Conservation (phyloP, 495 filamentous ascomycete genomes). For the Neurospora cerealis region DNA sequence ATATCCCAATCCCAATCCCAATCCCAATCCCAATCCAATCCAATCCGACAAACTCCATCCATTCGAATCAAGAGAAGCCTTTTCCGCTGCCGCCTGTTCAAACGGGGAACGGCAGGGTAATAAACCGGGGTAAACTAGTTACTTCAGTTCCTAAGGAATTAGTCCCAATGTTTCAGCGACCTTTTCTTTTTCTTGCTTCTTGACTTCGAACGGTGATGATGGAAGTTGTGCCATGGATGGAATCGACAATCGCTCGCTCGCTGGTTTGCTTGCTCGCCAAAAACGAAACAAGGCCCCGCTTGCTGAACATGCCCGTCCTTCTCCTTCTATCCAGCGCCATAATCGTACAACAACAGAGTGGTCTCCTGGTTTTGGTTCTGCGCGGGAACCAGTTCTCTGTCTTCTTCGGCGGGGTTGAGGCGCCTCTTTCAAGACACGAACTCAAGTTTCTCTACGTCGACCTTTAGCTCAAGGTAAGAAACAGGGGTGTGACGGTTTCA, state of each 20-base stretch:
- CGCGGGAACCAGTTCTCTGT: neutral
- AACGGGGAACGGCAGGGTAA: neutral
- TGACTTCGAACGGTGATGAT: neutral
- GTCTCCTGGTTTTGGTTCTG: neutral
- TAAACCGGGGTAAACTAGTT: conserved; percentile 11
- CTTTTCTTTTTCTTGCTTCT: neutral
- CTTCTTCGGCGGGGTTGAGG: neutral
- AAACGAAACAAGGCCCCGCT: neutral
- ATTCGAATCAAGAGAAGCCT: neutral
- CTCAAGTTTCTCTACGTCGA: conserved; percentile 30
- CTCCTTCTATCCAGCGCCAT: neutral
- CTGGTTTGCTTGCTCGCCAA: neutral
- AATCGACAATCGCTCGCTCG: neutral
- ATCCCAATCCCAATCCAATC: neutral
- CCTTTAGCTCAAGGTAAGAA: conserved; percentile 25
- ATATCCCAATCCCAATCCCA: neutral
- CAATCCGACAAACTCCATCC: neutral
- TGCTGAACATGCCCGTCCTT: neutral
- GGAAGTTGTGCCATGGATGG: neutral
- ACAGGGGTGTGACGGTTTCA: conserved; percentile 3
- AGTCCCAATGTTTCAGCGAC: conserved; percentile 15
- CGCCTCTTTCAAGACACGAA: neutral
- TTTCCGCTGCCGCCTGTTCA: neutral
- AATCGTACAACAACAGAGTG: neutral
- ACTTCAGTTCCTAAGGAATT: conserved; percentile 32